A percentile compares a stretch with the other conserved stretches of the same genome.
Evolutionary conservation across 2,329 filamentous ascomycete genomes (phyloP).

Genomic region (Diaporthe caulivora): DNA sequence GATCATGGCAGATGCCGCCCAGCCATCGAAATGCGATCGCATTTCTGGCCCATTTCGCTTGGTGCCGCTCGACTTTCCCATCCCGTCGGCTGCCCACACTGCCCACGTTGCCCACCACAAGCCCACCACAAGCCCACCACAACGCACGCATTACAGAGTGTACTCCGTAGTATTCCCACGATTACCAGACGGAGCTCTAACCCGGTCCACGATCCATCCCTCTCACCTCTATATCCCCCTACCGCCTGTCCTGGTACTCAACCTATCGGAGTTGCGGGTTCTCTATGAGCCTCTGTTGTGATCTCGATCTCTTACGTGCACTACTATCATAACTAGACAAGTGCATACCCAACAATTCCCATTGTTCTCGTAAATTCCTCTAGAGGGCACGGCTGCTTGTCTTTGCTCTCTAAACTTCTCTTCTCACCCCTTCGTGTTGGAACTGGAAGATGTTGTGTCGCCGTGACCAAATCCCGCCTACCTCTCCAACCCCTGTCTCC

Average conservation of each 20-base stretch:
- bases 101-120: constrained; percentile 19
- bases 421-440: not conserved
- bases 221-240: not conserved
- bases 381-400: not conserved
- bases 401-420: too few species aligned
- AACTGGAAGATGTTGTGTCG: not conserved
- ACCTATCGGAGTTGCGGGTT: constrained; percentile 6
- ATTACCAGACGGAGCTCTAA: constrained; percentile 1
- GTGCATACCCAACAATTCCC: not conserved
- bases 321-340: constrained; percentile 19
- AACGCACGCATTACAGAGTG: not conserved
- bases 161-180: not conserved
- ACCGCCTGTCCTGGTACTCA: not conserved
- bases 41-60: constrained; percentile 11
- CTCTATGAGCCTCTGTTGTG: constrained; percentile 18
- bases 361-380: not conserved
- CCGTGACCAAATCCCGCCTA: not conserved
- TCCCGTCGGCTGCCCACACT: constrained; percentile 17
- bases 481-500: not conserved
- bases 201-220: not conserved
- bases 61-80: constrained; percentile 22
- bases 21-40: constrained; percentile 27
- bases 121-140: too few species aligned
- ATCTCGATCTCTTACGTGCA: constrained; percentile 43
- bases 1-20: constrained; percentile 35